Evolutionary conservation across 495 filamentous ascomycete genomes (phyloP).

Genomic region (Penicillium nucicola): DNA sequence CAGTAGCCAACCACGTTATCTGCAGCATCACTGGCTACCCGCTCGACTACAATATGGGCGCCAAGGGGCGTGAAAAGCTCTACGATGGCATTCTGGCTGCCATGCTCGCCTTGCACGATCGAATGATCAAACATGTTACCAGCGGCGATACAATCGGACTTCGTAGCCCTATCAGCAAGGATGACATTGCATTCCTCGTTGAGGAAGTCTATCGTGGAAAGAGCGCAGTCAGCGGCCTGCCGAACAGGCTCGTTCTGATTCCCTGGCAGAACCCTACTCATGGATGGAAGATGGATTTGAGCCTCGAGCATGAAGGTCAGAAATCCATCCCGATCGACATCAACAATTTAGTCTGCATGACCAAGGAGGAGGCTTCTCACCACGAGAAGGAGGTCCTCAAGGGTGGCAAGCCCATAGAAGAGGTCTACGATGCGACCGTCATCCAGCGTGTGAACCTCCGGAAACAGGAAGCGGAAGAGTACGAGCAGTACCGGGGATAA

Average conservation of each 20-base stretch:
- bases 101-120: constrained; percentile 74
- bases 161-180: constrained; percentile 69
- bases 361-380: constrained; percentile 82
- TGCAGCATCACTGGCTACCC: constrained; percentile 84
- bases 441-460: constrained; percentile 61
- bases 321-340: constrained; percentile 61
- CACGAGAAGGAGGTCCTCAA: constrained; percentile 82
- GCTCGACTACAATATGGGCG: constrained; percentile 67
- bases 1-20: constrained; percentile 86
- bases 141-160: constrained; percentile 66
- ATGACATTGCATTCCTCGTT: constrained; percentile 79
- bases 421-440: constrained; percentile 66
- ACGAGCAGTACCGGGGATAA: constrained; percentile 47
- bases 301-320: constrained; percentile 58
- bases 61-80: constrained; percentile 84
- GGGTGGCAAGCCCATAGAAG: constrained; percentile 61
- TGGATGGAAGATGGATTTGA: constrained; percentile 41
- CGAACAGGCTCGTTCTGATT: constrained; percentile 71
- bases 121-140: constrained; percentile 53
- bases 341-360: constrained; percentile 86
- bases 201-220: constrained; percentile 87
- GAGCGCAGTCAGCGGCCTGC: constrained; percentile 76
- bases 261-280: constrained; percentile 67
- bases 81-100: constrained; percentile 75
- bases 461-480: constrained; percentile 58